A percentile compares a stretch with the other conserved stretches of the same genome.
These are phyloP conservation scores for Septoria petroselini DNA, from an alignment of 2,329 filamentous ascomycete species.

Conservation along the genomic window DNA sequence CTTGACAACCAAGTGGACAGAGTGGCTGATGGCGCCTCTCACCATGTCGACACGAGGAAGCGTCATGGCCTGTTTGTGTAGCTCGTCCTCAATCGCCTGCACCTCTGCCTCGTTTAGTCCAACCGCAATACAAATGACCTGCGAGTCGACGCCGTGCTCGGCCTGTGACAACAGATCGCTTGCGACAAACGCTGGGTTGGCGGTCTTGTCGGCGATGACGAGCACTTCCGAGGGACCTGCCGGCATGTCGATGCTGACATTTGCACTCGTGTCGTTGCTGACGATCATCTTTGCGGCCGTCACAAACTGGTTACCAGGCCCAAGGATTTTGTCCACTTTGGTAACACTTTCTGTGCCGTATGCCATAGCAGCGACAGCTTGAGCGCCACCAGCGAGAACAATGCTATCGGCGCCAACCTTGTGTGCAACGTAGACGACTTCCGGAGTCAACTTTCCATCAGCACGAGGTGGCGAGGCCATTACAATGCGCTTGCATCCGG, in stretches of 20 bases:
- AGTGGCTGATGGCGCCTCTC: constrained; percentile 83
- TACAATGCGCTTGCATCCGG: constrained; percentile 92
- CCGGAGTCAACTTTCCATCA: constrained; percentile 87
- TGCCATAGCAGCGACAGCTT: constrained; percentile 93
- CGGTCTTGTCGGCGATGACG: constrained; percentile 84
- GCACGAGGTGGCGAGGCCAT: constrained; percentile 85
- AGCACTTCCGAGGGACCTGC: constrained; percentile 94
- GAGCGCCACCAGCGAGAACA: constrained; percentile 89
- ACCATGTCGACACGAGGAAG: constrained; percentile 92
- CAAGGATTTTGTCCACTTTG: constrained; percentile 98
- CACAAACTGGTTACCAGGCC: constrained; percentile 96
- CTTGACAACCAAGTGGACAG: constrained; percentile 74
- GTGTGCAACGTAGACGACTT: constrained; percentile 96
- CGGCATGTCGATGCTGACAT: constrained; percentile 97
- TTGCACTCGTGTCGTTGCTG: constrained; percentile 92
- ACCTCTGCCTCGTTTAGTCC: constrained; percentile 71
- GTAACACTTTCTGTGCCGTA: constrained; percentile 92
- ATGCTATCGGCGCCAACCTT: constrained; percentile 96
- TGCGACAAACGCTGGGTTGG: constrained; percentile 92
- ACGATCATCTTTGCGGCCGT: constrained; percentile 99
- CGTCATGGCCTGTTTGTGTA: constrained; percentile 81
- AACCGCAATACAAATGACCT: constrained; percentile 87
- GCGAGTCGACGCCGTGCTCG: constrained; percentile 93
- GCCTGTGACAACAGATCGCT: constrained; percentile 93
- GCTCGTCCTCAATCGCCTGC: constrained; percentile 81